These are phyloP conservation scores for Keithomyces neogunnii DNA, from an alignment of 2,329 filamentous ascomycete genomes.

Conservation along the genomic window DNA sequence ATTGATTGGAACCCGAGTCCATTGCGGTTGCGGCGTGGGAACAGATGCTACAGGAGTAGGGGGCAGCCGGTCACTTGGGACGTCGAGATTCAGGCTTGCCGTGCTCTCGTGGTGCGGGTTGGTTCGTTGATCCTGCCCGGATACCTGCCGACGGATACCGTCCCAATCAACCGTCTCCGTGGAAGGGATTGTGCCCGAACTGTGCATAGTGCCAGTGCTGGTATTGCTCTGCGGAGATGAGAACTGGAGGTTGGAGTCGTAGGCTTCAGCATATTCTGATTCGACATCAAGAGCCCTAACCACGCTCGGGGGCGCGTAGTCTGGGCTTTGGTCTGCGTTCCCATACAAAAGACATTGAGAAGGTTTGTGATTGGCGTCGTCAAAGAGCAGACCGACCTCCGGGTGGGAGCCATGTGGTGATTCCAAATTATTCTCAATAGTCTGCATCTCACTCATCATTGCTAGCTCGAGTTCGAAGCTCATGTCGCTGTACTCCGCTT, in stretches of 20 bases:
- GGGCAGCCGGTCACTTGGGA: background rate
- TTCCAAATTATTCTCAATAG: background rate
- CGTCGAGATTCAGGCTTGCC: too few species aligned
- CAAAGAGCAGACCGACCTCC: background rate
- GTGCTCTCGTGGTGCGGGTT: background rate
- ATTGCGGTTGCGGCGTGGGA: background rate
- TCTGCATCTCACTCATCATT: background rate
- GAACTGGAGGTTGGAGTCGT: conserved; percentile 26
- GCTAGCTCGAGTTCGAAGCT: background rate
- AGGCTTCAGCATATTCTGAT: conserved; percentile 25
- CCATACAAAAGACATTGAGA: background rate
- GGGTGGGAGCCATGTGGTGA: background rate
- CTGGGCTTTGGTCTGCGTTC: background rate
- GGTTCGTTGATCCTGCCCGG: background rate
- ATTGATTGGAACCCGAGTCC: background rate
- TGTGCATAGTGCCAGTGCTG: background rate
- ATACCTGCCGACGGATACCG: conserved; percentile 14
- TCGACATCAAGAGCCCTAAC: conserved; percentile 21
- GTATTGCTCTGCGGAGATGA: conserved; percentile 18
- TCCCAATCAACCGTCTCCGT: conserved; percentile 33
- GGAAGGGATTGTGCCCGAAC: background rate
- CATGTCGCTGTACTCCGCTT: background rate
- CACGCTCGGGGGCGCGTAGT: conserved; percentile 22
- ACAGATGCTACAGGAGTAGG: background rate
- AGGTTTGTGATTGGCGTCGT: background rate